Conservation (phyloP, 139 green algal species). For the Chlamydomonas urium region DNA sequence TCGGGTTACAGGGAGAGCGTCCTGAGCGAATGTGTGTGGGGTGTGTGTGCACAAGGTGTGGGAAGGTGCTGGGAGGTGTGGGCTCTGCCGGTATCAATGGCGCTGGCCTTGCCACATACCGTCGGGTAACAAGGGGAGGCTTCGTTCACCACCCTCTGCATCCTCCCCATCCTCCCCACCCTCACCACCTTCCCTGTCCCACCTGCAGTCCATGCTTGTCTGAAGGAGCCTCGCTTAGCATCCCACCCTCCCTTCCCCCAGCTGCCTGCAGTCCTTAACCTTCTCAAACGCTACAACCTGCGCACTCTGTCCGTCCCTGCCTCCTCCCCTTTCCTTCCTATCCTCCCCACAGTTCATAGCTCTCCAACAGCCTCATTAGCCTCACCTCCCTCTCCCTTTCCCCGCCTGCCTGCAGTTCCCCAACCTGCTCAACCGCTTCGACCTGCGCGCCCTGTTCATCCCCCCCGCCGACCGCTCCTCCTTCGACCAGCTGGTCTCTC, state of each 20-base stretch:
- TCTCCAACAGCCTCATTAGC: neutral
- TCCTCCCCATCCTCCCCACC: no score
- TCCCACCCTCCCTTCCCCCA: no score
- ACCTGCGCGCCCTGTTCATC: slow-evolving; percentile 63
- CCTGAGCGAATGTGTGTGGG: neutral
- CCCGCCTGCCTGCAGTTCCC: slow-evolving; percentile 76
- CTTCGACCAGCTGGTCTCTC: slow-evolving; percentile 60
- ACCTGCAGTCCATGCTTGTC: no score
- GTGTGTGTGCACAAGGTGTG: neutral
- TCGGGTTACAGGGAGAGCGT: no score
- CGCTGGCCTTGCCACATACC: slow-evolving; percentile 38
- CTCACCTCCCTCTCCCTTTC: slow-evolving; percentile 71
- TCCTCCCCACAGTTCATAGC: slow-evolving; percentile 4
- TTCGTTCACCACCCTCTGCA: neutral
- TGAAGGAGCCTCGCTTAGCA: no score
- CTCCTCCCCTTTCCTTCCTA: slow-evolving; percentile 1
- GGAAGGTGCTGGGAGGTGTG: no score
- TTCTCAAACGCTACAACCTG: no score
- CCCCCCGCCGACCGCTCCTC: slow-evolving; percentile 60
- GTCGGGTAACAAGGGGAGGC: no score
- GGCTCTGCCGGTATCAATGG: slow-evolving; percentile 24
- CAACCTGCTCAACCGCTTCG: slow-evolving; percentile 56
- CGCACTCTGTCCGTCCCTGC: no score
- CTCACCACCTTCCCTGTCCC: no score
- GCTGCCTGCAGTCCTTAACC: no score